Conservation (phyloP, 305 asterid genomes). For the Solanum hybrid region DNA sequence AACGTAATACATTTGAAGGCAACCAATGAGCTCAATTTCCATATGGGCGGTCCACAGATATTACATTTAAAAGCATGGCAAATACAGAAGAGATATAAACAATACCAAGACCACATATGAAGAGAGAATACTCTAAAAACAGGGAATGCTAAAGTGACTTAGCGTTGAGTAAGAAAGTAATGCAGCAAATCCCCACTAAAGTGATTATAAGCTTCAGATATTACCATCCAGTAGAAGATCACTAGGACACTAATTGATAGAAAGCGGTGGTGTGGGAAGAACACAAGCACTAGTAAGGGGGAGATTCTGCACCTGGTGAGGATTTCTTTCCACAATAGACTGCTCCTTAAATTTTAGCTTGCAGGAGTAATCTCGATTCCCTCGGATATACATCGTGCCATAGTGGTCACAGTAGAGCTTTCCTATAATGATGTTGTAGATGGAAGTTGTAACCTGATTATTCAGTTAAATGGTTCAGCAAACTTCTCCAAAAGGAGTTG, state of each 20-base stretch:
- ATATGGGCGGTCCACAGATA: background rate
- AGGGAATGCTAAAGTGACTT: background rate
- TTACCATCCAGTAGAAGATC: background rate
- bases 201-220: background rate
- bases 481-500: background rate
- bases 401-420: slow-evolving; percentile 22
- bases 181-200: background rate
- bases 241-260: background rate
- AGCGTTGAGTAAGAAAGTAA: background rate
- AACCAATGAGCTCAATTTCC: background rate
- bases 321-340: slow-evolving; percentile 82
- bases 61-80: background rate
- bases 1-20: no score
- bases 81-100: background rate
- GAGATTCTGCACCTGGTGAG: slow-evolving; percentile 62
- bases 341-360: slow-evolving; percentile 21
- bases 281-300: background rate
- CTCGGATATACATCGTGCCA: slow-evolving; percentile 22
- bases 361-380: slow-evolving; percentile 16
- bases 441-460: slow-evolving; percentile 18
- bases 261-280: background rate
- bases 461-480: background rate
- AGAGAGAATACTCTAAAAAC: background rate
- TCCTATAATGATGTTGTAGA: slow-evolving; percentile 20
- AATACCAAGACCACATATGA: background rate